Evolutionary conservation across 768 basidiomycete species (phyloP).

Genomic region (Mycena rebaudengoi): DNA sequence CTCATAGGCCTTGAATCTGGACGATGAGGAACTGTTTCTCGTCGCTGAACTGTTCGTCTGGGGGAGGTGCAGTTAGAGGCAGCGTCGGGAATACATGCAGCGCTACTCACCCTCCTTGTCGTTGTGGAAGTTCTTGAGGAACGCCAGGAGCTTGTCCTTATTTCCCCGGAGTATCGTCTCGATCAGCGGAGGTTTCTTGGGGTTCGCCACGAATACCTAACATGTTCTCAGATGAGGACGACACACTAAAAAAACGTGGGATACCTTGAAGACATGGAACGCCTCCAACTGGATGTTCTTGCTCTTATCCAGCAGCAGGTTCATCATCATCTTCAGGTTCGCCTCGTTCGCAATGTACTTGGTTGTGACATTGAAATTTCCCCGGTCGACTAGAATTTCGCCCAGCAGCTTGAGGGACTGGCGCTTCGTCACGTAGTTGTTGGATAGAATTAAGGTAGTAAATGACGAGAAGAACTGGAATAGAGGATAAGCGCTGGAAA

Average conservation of each 20-base stretch:
- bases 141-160: slow-evolving; percentile 90
- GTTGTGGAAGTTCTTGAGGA: slow-evolving; percentile 95
- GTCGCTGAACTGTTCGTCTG: slow-evolving; percentile 97
- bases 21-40: slow-evolving; percentile 97
- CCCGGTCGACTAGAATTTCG: slow-evolving; percentile 96
- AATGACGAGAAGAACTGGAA: slow-evolving; percentile 96
- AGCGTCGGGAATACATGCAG: neutral
- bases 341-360: slow-evolving; percentile 94
- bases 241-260: too few relatives aligned
- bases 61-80: neutral
- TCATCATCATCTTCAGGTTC: slow-evolving; percentile 99
- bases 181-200: slow-evolving; percentile 97
- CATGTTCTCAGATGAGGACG: neutral
- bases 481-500: slow-evolving; percentile 19
- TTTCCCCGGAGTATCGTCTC: slow-evolving; percentile 90
- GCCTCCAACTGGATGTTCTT: slow-evolving; percentile 99
- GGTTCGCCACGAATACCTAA: slow-evolving; percentile 98
- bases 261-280: slow-evolving; percentile 99
- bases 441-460: slow-evolving; percentile 89
- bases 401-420: slow-evolving; percentile 98
- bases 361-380: slow-evolving; percentile 99
- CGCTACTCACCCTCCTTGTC: slow-evolving; percentile 88
- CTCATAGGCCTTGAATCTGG: slow-evolving; percentile 84
- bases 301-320: slow-evolving; percentile 96
- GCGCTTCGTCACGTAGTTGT: slow-evolving; percentile 99